A percentile compares a stretch with the other conserved stretches of the same genome.
Conservation (phyloP, 1,139 yeast genomes). For the Candida dubliniensis region DNA sequence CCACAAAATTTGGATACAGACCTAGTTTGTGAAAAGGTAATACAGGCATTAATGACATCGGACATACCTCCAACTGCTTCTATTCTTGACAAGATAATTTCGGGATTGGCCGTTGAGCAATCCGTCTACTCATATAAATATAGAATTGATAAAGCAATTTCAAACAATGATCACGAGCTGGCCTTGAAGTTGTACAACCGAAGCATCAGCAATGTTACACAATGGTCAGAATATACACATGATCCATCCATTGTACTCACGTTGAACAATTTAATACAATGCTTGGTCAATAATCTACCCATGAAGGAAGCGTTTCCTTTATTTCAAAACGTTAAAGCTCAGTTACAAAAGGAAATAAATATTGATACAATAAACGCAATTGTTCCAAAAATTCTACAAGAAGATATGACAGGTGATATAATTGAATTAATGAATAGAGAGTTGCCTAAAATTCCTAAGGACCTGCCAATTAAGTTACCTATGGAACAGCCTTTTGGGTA, state of each 20-base stretch:
- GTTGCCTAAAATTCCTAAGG: conserved; percentile 47
- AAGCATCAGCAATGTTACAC: conserved; percentile 24
- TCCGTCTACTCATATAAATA: conserved; percentile 20
- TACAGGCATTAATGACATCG: conserved; percentile 21
- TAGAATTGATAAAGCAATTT: conserved; percentile 20
- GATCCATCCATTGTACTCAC: conserved; percentile 34
- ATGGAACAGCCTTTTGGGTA: conserved; percentile 25
- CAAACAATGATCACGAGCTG: conserved; percentile 16
- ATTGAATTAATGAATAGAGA: conserved; percentile 61
- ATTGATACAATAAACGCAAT: conserved; percentile 49
- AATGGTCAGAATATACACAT: conserved; percentile 30
- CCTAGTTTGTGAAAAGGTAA: conserved; percentile 18
- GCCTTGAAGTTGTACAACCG: conserved; percentile 37
- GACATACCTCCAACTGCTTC: conserved; percentile 22
- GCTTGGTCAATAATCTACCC: conserved; percentile 20
- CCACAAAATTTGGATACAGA: conserved; percentile 13
- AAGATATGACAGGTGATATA: conserved; percentile 56
- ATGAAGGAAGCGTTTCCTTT: conserved; percentile 30
- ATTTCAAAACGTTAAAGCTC: conserved; percentile 40
- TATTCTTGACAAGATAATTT: conserved; percentile 16
- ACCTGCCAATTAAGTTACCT: conserved; percentile 26
- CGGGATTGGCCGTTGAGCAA: conserved; percentile 16
- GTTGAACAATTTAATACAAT: conserved; percentile 33
- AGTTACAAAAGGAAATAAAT: conserved; percentile 31
- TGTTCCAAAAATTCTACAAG: conserved; percentile 45